These are phyloP conservation scores for Thalia dealbata DNA, from an alignment of 176 grass and related monocot genomes.

Conservation along the genomic window DNA sequence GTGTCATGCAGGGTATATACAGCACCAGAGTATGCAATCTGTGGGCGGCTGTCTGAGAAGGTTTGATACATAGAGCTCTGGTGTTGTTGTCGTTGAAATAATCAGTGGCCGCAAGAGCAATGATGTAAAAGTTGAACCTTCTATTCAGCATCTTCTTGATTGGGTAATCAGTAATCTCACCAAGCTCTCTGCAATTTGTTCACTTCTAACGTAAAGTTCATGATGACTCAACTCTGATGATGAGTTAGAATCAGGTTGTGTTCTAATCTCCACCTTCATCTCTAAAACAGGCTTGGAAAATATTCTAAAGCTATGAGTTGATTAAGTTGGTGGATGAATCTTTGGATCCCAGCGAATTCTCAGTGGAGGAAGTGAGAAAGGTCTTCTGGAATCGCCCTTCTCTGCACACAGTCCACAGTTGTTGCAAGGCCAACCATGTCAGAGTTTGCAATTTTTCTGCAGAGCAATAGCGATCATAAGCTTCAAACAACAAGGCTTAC, in stretches of 20 bases:
- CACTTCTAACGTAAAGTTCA: not conserved
- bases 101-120: slow-evolving; percentile 73
- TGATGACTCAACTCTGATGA: not conserved
- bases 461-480: slow-evolving; percentile 30
- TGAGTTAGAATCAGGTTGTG: too few species aligned
- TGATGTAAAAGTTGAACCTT: slow-evolving; percentile 44
- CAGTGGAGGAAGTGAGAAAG: slow-evolving; percentile 38
- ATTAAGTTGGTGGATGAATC: slow-evolving; percentile 44
- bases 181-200: not conserved
- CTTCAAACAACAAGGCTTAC: slow-evolving; percentile 48
- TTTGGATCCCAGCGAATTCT: slow-evolving; percentile 46
- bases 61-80: slow-evolving; percentile 74
- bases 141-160: slow-evolving; percentile 72
- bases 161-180: slow-evolving; percentile 33
- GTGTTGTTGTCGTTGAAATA: slow-evolving; percentile 73
- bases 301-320: slow-evolving; percentile 50
- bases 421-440: slow-evolving; percentile 67
- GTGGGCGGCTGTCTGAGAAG: slow-evolving; percentile 67
- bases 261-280: not conserved
- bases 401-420: slow-evolving; percentile 70
- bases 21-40: slow-evolving; percentile 72
- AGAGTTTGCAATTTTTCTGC: slow-evolving; percentile 47
- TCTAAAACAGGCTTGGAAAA: slow-evolving; percentile 46
- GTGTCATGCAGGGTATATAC: slow-evolving; percentile 57
- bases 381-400: slow-evolving; percentile 52